These are phyloP conservation scores for Urochloa ruziziensis DNA, from an alignment of 176 grass and related monocot genomes.

Conservation along the genomic window DNA sequence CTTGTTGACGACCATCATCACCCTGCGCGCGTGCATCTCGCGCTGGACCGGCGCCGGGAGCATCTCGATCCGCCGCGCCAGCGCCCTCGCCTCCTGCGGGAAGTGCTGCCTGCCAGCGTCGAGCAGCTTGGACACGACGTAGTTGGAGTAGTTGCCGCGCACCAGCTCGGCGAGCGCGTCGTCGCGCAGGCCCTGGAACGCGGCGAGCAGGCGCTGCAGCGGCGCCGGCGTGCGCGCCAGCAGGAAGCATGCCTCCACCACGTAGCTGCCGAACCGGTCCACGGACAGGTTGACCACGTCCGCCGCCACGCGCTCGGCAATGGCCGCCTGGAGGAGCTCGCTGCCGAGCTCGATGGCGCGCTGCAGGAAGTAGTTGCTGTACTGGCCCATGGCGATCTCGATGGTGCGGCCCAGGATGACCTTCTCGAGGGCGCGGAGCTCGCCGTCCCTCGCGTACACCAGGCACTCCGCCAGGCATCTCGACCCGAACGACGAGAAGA, in stretches of 20 bases:
- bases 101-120: not conserved
- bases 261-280: slow-evolving; percentile 41
- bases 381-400: slow-evolving; percentile 10
- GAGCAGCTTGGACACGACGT: slow-evolving; percentile 40
- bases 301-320: slow-evolving; percentile 10
- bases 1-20: slow-evolving; percentile 30
- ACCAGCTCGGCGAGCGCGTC: slow-evolving; percentile 20
- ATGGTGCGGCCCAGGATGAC: not conserved
- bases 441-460: not conserved
- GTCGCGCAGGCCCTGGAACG: not conserved
- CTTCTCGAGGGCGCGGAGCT: not conserved
- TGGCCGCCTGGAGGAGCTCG: not conserved
- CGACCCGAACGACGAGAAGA: slow-evolving; percentile 9
- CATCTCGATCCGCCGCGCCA: slow-evolving; percentile 30
- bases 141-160: slow-evolving; percentile 19
- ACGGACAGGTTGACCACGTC: not conserved
- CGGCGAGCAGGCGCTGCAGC: not conserved
- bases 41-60: not conserved
- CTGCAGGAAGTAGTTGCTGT: slow-evolving; percentile 54
- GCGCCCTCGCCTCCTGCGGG: not conserved
- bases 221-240: not conserved
- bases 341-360: not conserved
- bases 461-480: slow-evolving; percentile 19
- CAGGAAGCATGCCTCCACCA: slow-evolving; percentile 42
- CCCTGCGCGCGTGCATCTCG: slow-evolving; percentile 6